Evolutionary conservation across 768 basidiomycete species (phyloP).

Genomic region (Tephrocybe sp.): DNA sequence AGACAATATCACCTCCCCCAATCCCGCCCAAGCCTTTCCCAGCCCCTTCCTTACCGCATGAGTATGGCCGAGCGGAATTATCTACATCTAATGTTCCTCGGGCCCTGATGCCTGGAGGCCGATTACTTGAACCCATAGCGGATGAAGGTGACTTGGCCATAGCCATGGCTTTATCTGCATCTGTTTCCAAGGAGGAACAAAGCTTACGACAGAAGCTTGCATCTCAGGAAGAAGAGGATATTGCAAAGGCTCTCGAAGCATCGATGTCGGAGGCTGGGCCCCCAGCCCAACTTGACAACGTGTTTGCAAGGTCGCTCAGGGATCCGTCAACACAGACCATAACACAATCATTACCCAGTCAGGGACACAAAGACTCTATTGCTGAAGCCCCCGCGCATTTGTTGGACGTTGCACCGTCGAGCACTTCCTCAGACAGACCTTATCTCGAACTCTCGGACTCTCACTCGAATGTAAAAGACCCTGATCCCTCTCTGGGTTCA

Average conservation of each 20-base stretch:
- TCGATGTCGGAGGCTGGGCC: constrained; percentile 29
- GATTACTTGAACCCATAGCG: constrained; percentile 18
- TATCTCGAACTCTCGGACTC: no score
- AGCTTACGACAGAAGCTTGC: constrained; percentile 29
- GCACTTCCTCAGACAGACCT: no score
- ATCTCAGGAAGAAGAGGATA: constrained; percentile 61
- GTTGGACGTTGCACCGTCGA: constrained; percentile 11
- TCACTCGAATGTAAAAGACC: no score
- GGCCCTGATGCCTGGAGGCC: neutral
- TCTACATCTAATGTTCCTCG: neutral
- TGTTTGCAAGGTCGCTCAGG: constrained; percentile 23
- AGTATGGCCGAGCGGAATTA: neutral
- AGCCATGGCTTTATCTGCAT: constrained; percentile 47
- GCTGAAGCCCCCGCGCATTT: constrained; percentile 20
- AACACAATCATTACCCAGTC: neutral
- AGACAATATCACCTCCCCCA: constrained; percentile 28
- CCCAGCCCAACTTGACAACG: constrained; percentile 2
- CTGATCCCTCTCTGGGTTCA: no score
- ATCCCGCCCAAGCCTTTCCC: constrained; percentile 37
- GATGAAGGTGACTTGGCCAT: constrained; percentile 44
- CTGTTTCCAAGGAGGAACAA: constrained; percentile 35
- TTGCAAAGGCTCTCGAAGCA: constrained; percentile 59
- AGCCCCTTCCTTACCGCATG: neutral
- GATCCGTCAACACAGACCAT: neutral
- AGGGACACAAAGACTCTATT: neutral